These are phyloP conservation scores for Malassezia sympodialis DNA, from an alignment of 1,284 basidiomycete genomes.

Conservation along the genomic window DNA sequence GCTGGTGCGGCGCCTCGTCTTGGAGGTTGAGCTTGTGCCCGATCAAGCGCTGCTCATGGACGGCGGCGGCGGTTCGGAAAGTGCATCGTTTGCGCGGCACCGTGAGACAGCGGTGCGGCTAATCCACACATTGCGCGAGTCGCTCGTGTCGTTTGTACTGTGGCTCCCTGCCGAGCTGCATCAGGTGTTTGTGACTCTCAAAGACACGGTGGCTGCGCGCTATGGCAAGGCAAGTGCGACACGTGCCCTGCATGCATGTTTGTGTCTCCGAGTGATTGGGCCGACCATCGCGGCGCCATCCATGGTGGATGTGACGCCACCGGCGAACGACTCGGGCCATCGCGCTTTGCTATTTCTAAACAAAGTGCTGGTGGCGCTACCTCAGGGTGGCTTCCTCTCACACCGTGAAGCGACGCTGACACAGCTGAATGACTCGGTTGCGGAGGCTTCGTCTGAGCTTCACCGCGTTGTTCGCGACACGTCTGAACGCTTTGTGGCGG, in stretches of 20 bases:
- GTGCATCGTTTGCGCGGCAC: background rate
- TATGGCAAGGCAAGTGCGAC: background rate
- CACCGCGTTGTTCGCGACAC: background rate
- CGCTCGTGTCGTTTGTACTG: background rate
- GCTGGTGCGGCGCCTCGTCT: background rate
- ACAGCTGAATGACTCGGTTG: background rate
- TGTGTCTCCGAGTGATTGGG: conserved; percentile 8
- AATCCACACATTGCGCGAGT: background rate
- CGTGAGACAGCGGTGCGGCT: background rate
- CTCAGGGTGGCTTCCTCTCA: conserved; percentile 1
- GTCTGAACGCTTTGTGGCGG: background rate
- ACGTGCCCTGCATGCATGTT: background rate
- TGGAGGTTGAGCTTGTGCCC: background rate
- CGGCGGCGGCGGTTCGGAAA: background rate
- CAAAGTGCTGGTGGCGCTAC: conserved; percentile 11
- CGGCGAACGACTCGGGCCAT: background rate
- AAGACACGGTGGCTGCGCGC: background rate
- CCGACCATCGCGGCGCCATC: conserved; percentile 5
- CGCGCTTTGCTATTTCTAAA: conserved; percentile 3
- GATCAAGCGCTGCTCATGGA: background rate
- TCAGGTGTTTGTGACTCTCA: background rate
- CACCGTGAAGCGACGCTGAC: background rate
- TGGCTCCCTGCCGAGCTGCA: background rate
- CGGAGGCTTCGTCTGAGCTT: background rate
- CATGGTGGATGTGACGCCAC: background rate